Evolutionary conservation across 352 stramenopile genomes (phyloP).

Genomic region (Halophytophthora polymorphica): DNA sequence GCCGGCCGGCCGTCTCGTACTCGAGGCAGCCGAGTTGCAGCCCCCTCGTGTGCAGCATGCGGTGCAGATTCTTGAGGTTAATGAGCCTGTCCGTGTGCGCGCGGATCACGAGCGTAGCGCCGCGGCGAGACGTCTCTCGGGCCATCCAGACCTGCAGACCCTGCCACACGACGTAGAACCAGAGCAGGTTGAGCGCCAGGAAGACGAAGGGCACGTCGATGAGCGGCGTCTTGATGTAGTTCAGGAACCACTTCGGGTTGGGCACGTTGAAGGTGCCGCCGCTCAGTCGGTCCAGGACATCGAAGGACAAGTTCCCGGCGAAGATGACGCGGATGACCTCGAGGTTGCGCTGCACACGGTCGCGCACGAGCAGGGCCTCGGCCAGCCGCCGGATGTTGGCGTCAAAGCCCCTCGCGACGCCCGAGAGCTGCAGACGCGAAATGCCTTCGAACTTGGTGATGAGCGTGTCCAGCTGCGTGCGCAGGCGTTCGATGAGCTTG

Average conservation of each 20-base stretch:
- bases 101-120: conserved; percentile 89
- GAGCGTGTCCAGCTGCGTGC: conserved; percentile 91
- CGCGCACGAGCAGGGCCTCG: conserved; percentile 59
- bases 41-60: conserved; percentile 36
- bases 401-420: conserved; percentile 86
- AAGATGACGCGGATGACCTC: conserved; percentile 93
- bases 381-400: conserved; percentile 87
- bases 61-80: conserved; percentile 38
- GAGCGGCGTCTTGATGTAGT: conserved; percentile 70
- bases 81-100: conserved; percentile 72
- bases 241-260: conserved; percentile 81
- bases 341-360: conserved; percentile 60
- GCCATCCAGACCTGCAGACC: conserved; percentile 43
- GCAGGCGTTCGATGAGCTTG: conserved; percentile 92
- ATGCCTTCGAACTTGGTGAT: conserved; percentile 90
- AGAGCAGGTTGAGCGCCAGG: conserved; percentile 75
- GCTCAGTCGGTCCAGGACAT: conserved; percentile 93
- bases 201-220: conserved; percentile 65
- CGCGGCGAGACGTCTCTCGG: conserved; percentile 47
- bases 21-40: conserved; percentile 35
- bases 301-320: conserved; percentile 91
- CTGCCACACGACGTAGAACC: conserved; percentile 64
- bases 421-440: conserved; percentile 85
- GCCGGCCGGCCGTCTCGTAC: conserved; percentile 26
- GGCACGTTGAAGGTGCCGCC: conserved; percentile 90